Percentiles rank a stretch among this genome's conserved stretches.
Evolutionary conservation across 495 filamentous ascomycete genomes (phyloP).

Genomic region (Mytilinidion resinicola): DNA sequence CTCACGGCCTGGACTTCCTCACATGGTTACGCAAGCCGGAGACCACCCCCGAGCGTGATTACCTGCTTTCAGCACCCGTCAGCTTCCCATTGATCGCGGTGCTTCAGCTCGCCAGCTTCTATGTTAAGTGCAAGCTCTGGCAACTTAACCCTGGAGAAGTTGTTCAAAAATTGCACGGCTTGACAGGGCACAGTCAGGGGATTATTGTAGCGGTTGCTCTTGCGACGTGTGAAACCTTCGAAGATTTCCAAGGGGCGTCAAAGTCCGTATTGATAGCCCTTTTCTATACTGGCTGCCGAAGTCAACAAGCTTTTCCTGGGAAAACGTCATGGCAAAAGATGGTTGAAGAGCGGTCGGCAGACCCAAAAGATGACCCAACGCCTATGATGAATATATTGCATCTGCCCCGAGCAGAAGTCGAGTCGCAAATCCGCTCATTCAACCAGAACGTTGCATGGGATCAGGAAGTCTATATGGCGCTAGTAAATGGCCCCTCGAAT

Average conservation of each 20-base stretch:
- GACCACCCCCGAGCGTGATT: constrained; percentile 14
- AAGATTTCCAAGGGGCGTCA: constrained; percentile 24
- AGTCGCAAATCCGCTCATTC: constrained; percentile 3
- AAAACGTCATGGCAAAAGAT: constrained; percentile 17
- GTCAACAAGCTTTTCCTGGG: constrained; percentile 15
- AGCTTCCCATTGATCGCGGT: constrained; percentile 36
- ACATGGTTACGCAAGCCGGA: constrained; percentile 26
- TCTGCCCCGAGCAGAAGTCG: constrained; percentile 5
- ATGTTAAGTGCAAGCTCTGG: constrained; percentile 29
- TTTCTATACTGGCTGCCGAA: constrained; percentile 16
- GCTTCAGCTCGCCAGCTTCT: constrained; percentile 31
- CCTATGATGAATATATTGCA: constrained; percentile 12
- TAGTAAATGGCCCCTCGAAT: constrained; percentile 33
- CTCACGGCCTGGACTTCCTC: constrained; percentile 19
- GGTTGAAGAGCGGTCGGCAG: not conserved
- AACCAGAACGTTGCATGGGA: constrained; percentile 11
- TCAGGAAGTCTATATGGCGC: constrained; percentile 23
- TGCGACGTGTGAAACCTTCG: constrained; percentile 31
- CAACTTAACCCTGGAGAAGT: constrained; percentile 29
- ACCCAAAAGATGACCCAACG: constrained; percentile 6
- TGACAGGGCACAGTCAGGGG: constrained; percentile 37
- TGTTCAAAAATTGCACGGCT: constrained; percentile 20
- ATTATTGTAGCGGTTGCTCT: constrained; percentile 30
- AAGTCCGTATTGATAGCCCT: constrained; percentile 10
- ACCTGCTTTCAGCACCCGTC: constrained; percentile 31